phyloP scores from a whole-genome alignment of 2,329 filamentous ascomycete genomes.

The Lachnellula arida region DNA sequence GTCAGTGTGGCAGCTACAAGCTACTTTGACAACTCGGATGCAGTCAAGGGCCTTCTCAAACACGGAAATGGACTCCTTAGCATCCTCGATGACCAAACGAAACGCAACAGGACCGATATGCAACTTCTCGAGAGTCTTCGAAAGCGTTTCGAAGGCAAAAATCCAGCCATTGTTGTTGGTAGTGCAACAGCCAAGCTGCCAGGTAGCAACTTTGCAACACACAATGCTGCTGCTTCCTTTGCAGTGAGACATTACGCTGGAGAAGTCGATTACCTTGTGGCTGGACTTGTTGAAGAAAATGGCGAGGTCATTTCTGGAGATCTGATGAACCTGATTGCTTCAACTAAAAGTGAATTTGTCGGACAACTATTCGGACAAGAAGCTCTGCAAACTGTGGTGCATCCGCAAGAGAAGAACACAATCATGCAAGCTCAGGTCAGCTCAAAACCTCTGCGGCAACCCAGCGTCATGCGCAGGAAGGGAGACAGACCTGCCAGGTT shows the following conservation, averaged over 20 bases:
- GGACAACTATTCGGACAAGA: constrained; percentile 93
- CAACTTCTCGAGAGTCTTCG: constrained; percentile 87
- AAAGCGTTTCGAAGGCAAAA: constrained; percentile 93
- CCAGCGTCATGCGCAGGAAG: constrained; percentile 85
- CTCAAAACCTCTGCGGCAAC: constrained; percentile 88
- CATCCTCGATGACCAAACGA: constrained; percentile 94
- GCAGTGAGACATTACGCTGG: constrained; percentile 94
- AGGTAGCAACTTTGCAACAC: constrained; percentile 84
- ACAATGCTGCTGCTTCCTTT: constrained; percentile 75
- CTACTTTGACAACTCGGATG: constrained; percentile 97
- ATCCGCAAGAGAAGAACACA: constrained; percentile 82
- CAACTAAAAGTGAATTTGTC: constrained; percentile 84
- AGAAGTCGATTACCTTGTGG: constrained; percentile 89
- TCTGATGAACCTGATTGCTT: constrained; percentile 87
- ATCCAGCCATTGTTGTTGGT: constrained; percentile 78
- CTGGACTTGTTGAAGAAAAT: constrained; percentile 88
- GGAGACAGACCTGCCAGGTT: constrained; percentile 32
- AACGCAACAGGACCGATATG: constrained; percentile 79
- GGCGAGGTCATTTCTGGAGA: constrained; percentile 94
- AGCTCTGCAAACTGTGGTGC: constrained; percentile 84
- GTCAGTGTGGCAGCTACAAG: constrained; percentile 85
- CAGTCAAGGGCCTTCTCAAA: constrained; percentile 87
- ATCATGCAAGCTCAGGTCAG: constrained; percentile 96
- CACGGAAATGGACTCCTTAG: constrained; percentile 86
- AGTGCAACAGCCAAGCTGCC: constrained; percentile 71